Percentiles rank a stretch among this genome's conserved stretches.
phyloP scores from a whole-genome alignment of 805 yeast species.

The Saccharomycopsis capsularis region DNA sequence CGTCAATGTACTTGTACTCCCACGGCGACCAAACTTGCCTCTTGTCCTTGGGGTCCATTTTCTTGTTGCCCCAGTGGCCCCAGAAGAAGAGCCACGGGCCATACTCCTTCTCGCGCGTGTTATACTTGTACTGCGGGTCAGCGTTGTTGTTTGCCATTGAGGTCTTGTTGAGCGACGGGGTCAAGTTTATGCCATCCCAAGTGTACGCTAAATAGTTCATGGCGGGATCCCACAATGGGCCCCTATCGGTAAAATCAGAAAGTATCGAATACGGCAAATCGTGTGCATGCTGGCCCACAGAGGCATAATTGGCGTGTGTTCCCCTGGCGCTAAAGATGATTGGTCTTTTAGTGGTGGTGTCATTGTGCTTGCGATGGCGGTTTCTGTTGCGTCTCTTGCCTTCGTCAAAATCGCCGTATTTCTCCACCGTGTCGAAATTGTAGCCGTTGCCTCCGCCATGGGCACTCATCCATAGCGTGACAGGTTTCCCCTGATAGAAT shows the following conservation, averaged over 20 bases:
- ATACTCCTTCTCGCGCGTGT: slow-evolving; percentile 44
- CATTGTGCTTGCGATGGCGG: slow-evolving; percentile 24
- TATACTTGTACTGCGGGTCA: slow-evolving; percentile 37
- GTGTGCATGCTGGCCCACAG: slow-evolving; percentile 94
- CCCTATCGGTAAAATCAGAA: slow-evolving; percentile 90
- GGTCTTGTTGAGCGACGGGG: slow-evolving; percentile 31
- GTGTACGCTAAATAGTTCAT: slow-evolving; percentile 77
- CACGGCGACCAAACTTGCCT: slow-evolving; percentile 84
- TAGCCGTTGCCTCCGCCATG: slow-evolving; percentile 97
- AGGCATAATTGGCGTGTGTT: slow-evolving; percentile 93
- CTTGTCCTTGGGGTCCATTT: slow-evolving; percentile 57
- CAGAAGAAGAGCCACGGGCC: slow-evolving; percentile 73
- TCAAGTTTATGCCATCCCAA: slow-evolving; percentile 50
- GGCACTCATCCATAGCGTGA: slow-evolving; percentile 92
- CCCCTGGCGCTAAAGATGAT: slow-evolving; percentile 88
- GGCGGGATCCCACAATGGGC: slow-evolving; percentile 92
- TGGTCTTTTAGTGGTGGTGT: slow-evolving; percentile 41
- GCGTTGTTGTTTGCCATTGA: slow-evolving; percentile 33
- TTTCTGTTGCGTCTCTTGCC: background rate
- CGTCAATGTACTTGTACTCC: slow-evolving; percentile 86
- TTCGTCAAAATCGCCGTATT: slow-evolving; percentile 34
- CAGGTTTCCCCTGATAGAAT: slow-evolving; percentile 73
- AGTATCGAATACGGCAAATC: slow-evolving; percentile 89
- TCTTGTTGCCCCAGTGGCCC: slow-evolving; percentile 91
- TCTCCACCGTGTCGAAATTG: slow-evolving; percentile 68